Evolutionary conservation across 108 stramenopile species (phyloP).

Genomic region (Cyclotella choctawhatcheeana): DNA sequence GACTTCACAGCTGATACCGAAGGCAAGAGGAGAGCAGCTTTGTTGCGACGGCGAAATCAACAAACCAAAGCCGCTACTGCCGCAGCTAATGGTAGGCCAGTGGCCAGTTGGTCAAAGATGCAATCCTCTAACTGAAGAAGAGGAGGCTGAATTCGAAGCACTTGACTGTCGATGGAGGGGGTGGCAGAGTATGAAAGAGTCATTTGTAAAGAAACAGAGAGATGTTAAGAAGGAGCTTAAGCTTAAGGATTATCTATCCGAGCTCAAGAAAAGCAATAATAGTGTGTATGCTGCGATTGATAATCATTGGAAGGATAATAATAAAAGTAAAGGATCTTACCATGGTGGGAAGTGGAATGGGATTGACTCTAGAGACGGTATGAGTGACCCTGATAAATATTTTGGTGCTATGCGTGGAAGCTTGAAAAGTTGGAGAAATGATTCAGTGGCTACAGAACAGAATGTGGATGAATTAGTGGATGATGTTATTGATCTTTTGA

Average conservation of each 20-base stretch:
- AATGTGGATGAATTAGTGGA: not conserved
- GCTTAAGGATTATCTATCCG: not conserved
- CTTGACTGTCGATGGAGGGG: too few species aligned
- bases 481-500: not conserved
- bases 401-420: not conserved
- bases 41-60: too few species aligned
- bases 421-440: not conserved
- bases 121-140: too few species aligned
- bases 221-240: not conserved
- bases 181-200: not conserved
- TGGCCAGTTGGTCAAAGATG: too few species aligned
- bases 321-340: not conserved
- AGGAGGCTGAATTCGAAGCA: too few species aligned
- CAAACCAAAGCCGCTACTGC: too few species aligned
- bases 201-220: not conserved
- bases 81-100: too few species aligned
- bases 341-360: constrained; percentile 14
- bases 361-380: not conserved
- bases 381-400: not conserved
- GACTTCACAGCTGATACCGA: too few species aligned
- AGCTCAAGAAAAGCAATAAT: not conserved
- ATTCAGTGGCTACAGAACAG: not conserved
- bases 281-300: not conserved
- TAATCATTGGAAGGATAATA: not conserved
- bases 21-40: too few species aligned